Evolutionary conservation across 352 stramenopile species (phyloP), one percentile per base, ranked within the genome.

Genomic region (Globisporangium sylvaticum): DNA sequence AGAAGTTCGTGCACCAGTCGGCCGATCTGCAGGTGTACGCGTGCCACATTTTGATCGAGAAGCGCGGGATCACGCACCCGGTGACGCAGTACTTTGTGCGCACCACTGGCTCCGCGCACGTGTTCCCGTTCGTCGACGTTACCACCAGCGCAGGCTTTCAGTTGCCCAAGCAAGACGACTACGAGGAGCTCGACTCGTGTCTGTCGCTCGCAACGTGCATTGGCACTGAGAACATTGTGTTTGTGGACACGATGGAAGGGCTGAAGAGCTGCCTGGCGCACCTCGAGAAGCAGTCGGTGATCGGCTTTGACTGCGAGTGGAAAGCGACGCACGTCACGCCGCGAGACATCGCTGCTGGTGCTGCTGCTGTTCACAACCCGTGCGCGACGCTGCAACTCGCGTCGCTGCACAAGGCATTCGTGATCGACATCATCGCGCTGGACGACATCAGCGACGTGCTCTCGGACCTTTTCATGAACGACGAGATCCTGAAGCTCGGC

Each of bases 291-390:
- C 74, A 84, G n/a, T 31, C 69, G 0, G 70, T 80, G 24, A 71
- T 94, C 20, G 87, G 87, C 3, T 91, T 94, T 52, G 87, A 94
- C 72, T 91, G 81, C 20, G 87, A 94, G 66, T 94, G 87, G 87
- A 90, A 89, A 32, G 67, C 79, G 8, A 66, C 76, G n/a, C 76
- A 85, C 27, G 68, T 75, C 42, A 71, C 69, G 12, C 10, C 71
- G 12, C 10, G 12, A 53, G 12, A 48, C 4, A 32, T 42, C 8
- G 48, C n/a, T 9, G 25, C 18, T 50, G 5, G 39, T 9, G 42
- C 15, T 1, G 44, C 71, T 39, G 54, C 59, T 1, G 46, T 65
- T n/a, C 37, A 68, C 29, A 76, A 77, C 5, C 78, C 78, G 1
- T 92, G 83, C 62, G 82, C 86, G 24, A 66, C 91, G 31, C 20